These are phyloP conservation scores for Puccinia sorghi DNA, from an alignment of 1,284 basidiomycete genomes.

Conservation along the genomic window DNA sequence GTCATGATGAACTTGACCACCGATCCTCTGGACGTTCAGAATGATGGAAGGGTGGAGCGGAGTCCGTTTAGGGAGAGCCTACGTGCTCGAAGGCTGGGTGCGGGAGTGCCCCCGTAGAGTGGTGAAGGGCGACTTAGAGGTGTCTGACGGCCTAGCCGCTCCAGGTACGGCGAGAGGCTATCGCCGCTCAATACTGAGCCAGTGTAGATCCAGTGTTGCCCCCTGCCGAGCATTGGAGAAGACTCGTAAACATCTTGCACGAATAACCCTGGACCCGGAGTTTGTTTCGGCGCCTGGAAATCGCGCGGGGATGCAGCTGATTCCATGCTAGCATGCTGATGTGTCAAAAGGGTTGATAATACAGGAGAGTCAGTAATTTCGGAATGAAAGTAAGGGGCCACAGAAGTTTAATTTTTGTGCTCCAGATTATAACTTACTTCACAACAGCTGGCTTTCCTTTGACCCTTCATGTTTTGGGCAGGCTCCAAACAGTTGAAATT, in stretches of 20 bases:
- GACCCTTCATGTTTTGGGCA: not conserved
- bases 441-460: not conserved
- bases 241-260: not conserved
- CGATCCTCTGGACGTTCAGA: not conserved
- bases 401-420: not conserved
- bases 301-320: not conserved
- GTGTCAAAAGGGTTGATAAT: conserved; percentile 5
- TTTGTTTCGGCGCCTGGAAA: not conserved
- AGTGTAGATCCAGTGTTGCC: not conserved
- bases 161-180: not conserved
- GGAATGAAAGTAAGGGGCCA: not conserved
- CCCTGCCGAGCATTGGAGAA: not conserved
- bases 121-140: not conserved
- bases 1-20: not conserved
- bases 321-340: not conserved
- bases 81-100: not conserved
- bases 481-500: not conserved
- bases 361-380: not conserved
- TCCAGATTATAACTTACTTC: not conserved
- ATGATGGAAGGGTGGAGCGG: not conserved
- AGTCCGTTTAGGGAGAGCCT: not conserved
- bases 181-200: not conserved
- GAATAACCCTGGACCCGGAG: not conserved
- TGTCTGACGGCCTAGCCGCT: not conserved
- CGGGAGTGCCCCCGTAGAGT: not conserved